Evolutionary conservation across 2,329 filamentous ascomycete genomes (phyloP).

Genomic region (Tolypocladium endophyticum): DNA sequence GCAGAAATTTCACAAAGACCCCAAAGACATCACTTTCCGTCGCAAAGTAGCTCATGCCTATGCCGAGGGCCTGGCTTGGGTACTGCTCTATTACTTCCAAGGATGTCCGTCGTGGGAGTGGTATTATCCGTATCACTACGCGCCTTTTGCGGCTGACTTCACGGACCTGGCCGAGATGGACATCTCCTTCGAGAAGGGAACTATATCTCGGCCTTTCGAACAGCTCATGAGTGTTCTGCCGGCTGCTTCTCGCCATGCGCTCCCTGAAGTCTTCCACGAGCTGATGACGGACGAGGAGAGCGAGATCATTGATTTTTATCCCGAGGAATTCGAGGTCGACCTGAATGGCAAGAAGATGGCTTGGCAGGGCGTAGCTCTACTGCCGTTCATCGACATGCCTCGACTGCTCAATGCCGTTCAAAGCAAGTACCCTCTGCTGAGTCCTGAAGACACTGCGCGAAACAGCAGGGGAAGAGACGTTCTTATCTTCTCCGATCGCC

Average conservation of each 20-base stretch:
- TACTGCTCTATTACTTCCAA: slow-evolving; percentile 94
- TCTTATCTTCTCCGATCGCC: slow-evolving; percentile 72
- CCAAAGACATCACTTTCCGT: slow-evolving; percentile 74
- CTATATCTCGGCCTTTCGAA: slow-evolving; percentile 84
- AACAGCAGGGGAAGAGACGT: slow-evolving; percentile 75
- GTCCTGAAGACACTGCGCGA: slow-evolving; percentile 63
- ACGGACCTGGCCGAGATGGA: slow-evolving; percentile 69
- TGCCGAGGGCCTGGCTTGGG: slow-evolving; percentile 90
- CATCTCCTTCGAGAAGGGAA: slow-evolving; percentile 73
- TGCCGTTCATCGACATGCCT: slow-evolving; percentile 93
- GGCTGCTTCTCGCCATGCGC: slow-evolving; percentile 81
- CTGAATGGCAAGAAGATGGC: slow-evolving; percentile 97
- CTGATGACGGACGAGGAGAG: slow-evolving; percentile 85
- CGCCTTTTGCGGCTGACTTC: slow-evolving; percentile 94
- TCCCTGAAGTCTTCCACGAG: slow-evolving; percentile 78
- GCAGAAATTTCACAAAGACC: slow-evolving; percentile 83
- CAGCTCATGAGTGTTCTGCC: slow-evolving; percentile 97
- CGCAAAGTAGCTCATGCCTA: slow-evolving; percentile 85
- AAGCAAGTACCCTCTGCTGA: slow-evolving; percentile 70
- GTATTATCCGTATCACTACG: slow-evolving; percentile 99
- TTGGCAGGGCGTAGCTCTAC: slow-evolving; percentile 88
- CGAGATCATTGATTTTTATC: slow-evolving; percentile 95
- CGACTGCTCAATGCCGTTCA: slow-evolving; percentile 74
- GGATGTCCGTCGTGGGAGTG: slow-evolving; percentile 98
- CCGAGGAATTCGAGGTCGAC: slow-evolving; percentile 85